Evolutionary conservation across 495 filamentous ascomycete genomes (phyloP).

Genomic region (Neurospora sp.): DNA sequence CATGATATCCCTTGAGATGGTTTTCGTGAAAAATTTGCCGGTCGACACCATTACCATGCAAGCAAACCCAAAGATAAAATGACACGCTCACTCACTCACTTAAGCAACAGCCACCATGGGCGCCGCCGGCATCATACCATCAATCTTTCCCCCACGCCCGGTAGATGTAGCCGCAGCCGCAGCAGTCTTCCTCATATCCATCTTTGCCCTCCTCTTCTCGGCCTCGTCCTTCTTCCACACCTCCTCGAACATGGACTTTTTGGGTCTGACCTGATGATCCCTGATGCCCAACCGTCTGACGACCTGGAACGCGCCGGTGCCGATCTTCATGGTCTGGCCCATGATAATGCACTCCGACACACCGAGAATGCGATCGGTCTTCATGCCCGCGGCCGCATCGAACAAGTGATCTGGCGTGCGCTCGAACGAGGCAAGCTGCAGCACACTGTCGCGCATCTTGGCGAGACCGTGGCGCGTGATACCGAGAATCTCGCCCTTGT

Average conservation of each 20-base stretch:
- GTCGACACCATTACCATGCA: neutral
- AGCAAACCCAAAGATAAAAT: neutral
- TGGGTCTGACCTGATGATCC: constrained; percentile 50
- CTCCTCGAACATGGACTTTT: constrained; percentile 70
- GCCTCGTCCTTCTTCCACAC: constrained; percentile 44
- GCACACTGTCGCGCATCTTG: constrained; percentile 92
- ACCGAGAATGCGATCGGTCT: constrained; percentile 79
- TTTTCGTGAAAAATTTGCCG: neutral
- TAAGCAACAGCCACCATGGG: neutral
- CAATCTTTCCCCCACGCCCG: constrained; percentile 1
- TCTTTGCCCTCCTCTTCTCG: constrained; percentile 23
- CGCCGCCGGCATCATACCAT: neutral
- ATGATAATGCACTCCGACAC: constrained; percentile 98
- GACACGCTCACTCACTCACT: neutral
- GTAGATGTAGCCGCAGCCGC: constrained; percentile 3
- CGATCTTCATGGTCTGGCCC: constrained; percentile 83
- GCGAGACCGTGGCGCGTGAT: constrained; percentile 94
- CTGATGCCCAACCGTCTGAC: constrained; percentile 63
- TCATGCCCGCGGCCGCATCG: constrained; percentile 84
- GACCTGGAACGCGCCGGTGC: constrained; percentile 86
- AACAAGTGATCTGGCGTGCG: constrained; percentile 98
- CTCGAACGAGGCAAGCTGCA: constrained; percentile 95
- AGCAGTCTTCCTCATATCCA: constrained; percentile 10
- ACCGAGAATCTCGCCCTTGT: constrained; percentile 94
- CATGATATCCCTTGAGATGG: neutral